Base-by-base conservation (phyloP, 208 protist genomes). In the Acanthamoeba lenticulata region DNA sequence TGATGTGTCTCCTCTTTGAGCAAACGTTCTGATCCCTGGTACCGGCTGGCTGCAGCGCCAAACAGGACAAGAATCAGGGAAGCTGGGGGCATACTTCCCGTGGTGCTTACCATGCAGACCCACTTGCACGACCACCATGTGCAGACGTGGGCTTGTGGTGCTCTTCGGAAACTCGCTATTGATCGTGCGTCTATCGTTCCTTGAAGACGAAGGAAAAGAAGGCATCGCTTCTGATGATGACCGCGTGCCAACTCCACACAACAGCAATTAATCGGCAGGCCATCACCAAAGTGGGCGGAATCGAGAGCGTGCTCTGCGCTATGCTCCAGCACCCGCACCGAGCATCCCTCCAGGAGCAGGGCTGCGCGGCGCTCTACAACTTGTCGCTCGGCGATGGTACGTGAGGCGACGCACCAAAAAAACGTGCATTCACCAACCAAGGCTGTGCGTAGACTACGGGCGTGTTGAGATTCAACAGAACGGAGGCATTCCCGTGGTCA, bases 301-400 rank as follows among this genome's bases (percentile, higher is more conserved):
- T 86, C 11, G 77, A 86, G 77, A 40, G 77, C n/a, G 36, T 86
- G n/a, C 77, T 86, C 77, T 86, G 42, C 0, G 77, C 77, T 0
- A 86, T 86, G 77, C 77, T 86, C 0, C 77, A 57, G 11, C 77
- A 86, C 45, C 27, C 40, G 21, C n/a, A 60, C 27, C n/a, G 38
- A 44, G 44, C 77, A 1, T 15, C 27, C 29, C 29, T 86, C 0
- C 77, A 86, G 44, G 77, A 86, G n/a, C 77, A 86, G 29, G 77
- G 77, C 77, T 86, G 77, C 44, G 77, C 77, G 19, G 77, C 77
- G 15, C 77, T 86, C 27, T 57, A 60, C 44, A 86, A 86, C 77
- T 38, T 86, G 34, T 86, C 44, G 4, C 34, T 86, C 42, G 77
- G 77, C 5, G 77, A 86, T 1, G 77, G 77, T 86, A 86, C 67